Percentiles rank a stretch among this genome's conserved stretches.
Conservation (phyloP, 225 moss, liverwort and hornwort genomes). For the Straminergon stramineum region DNA sequence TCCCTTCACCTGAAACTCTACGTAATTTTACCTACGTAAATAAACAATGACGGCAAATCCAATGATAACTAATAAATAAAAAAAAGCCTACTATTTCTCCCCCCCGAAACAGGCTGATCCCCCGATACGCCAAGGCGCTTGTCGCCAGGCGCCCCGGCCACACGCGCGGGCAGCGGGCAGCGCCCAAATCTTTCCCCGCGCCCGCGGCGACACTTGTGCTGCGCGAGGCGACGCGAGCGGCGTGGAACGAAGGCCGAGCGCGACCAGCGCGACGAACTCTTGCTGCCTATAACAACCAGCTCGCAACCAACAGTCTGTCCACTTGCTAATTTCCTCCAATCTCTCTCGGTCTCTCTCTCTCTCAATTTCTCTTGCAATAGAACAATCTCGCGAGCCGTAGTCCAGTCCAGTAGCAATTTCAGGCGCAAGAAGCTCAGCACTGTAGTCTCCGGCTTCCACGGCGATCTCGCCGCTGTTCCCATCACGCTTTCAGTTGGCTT, state of each 20-base stretch:
- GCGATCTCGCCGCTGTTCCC: not conserved
- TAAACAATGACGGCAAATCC: not conserved
- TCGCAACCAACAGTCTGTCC: not conserved
- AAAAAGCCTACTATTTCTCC: not conserved
- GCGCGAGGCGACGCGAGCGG: not conserved
- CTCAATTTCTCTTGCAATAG: not conserved
- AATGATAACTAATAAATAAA: not conserved
- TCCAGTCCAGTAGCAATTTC: not conserved
- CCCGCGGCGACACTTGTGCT: slow-evolving; percentile 9
- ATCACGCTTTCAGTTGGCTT: not conserved
- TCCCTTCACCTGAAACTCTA: too few relatives aligned
- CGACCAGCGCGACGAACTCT: not conserved
- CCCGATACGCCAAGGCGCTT: not conserved
- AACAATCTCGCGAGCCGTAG: not conserved
- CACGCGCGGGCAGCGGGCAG: slow-evolving; percentile 6
- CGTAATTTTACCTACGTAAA: not conserved
- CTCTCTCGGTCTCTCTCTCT: not conserved
- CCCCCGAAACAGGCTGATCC: not conserved
- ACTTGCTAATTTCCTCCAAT: not conserved
- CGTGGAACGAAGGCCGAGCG: not conserved
- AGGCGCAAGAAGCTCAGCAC: not conserved
- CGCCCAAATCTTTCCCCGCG: not conserved
- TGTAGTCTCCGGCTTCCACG: not conserved
- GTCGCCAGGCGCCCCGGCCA: not conserved
- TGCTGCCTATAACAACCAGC: not conserved